Evolutionary conservation across 2,329 filamentous ascomycete genomes (phyloP), one percentile per base, ranked within the genome.

Genomic region (Knoxdaviesia capensis): DNA sequence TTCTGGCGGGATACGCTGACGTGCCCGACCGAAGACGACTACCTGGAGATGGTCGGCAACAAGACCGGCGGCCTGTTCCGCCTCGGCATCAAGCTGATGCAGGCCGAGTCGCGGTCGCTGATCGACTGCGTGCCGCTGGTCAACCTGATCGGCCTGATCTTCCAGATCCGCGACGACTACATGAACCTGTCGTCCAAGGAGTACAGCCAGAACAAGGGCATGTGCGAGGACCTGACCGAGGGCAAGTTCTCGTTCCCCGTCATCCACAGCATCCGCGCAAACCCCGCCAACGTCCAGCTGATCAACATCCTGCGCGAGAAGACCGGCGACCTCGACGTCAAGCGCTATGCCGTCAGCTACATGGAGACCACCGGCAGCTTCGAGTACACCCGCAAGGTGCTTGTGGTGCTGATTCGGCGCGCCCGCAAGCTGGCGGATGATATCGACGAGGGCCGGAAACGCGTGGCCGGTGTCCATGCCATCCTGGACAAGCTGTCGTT

Each of bases 181-280:
- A 76, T 86, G 58, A 96, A 96, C 57, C 74, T 98, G 37, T 72
- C 69, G 31, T 73, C 68, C 11, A 64, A 62, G n/a, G 68, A 77
- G 53, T 94, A 94, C 65, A 77, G 77, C 34, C 67, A 80, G 48
- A 88, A 93, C 59, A 96, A 96, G 64, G 90, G 88, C 40, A 72
- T 94, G 50, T 93, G 84, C 59, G 88, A 96, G 63, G 90, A 96
- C 59, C 63, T 96, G 51, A 94, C 86, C 1, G 90, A 96, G 63
- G 88, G 88, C 48, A 96, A 96, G 67, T 94, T 94, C 64, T 88
- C 80, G 30, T 94, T 94, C 56, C 86, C 87, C 36, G 78, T 96
- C 52, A 94, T 96, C 52, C 88, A 96, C 62, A 80, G 81, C 56
- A 92, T 96, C 50, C 81, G 83, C 46, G 64, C 79, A 45, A 73